Base-by-base conservation (phyloP, 805 yeast genomes). In the Kodamaea nitidulidarum region DNA sequence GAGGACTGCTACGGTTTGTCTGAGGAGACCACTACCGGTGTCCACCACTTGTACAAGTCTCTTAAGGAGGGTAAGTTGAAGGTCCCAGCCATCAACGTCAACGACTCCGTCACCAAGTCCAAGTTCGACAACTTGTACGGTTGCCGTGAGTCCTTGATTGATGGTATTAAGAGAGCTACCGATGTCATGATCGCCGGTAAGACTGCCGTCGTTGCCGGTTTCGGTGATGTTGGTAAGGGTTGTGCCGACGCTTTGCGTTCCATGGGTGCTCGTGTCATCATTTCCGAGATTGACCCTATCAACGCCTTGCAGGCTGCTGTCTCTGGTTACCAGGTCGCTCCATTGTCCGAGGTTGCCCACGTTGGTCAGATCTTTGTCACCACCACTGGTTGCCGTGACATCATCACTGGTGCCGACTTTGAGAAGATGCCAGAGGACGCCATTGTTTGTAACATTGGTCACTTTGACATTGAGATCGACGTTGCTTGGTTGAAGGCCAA, bases 11-110 rank as follows among this genome's bases (percentile, higher is more conserved):
- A 54, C 77, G 98, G 98, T 75, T 71, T 91, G 52, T 85, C 95
- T 53, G 98, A 91, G 80, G 98, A 91, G 80, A 91, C 98, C 74
- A 91, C 98, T 67, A 91, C 98, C 54, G 98, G 98, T 85, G 98
- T 91, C 60, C 98, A 93, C 80, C 96, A 93, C 76, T 79, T 91
- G 61, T 93, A 91, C 90, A 85, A 83, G 79, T 84, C 88, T 95
- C 68, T 93, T 62, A 85, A 75, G 71, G 95, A 91, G 47, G 83
- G 81, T 53, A 68, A 73, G 52, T 81, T 91, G 72, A 91, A 90
- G 82, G 97, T 91, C 40, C 98, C 98, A 66, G 98, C 98, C 68
- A 91, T 91, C 76, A 91, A 91, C 73, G 98, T 91, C 67, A 91
- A 91, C 77, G 98, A 91, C 75, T 83, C 96, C 35, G 98, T 93